A percentile compares a stretch with the other conserved stretches of the same genome.
These are phyloP conservation scores for Calendula officinalis DNA, from an alignment of 129 eudicot species.

Conservation along the genomic window DNA sequence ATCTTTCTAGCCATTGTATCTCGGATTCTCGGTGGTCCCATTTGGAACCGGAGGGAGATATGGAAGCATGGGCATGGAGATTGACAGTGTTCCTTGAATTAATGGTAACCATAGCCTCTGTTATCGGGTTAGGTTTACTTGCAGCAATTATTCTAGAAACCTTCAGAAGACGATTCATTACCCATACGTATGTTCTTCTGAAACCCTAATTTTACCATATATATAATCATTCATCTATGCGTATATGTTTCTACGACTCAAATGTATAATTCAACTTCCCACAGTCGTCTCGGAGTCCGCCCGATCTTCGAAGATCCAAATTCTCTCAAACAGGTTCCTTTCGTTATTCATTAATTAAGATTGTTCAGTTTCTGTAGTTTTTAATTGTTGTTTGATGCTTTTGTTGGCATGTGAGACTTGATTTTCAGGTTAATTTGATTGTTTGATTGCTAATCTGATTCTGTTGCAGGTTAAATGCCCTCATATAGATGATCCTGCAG, in stretches of 20 bases:
- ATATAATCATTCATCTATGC: neutral
- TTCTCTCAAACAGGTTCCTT: conserved; percentile 58
- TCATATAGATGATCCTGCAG: conserved; percentile 59
- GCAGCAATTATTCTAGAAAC: conserved; percentile 48
- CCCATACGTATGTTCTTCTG: conserved; percentile 38
- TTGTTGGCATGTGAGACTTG: neutral
- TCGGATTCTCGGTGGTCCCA: neutral
- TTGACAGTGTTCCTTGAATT: conserved; percentile 33
- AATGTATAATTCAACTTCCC: neutral
- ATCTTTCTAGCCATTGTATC: neutral
- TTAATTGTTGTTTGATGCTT: neutral
- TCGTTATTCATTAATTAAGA: neutral
- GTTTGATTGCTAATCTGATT: neutral
- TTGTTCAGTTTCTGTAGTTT: conserved; percentile 5
- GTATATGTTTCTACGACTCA: neutral
- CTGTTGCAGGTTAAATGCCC: conserved; percentile 71
- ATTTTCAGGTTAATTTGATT: conserved; percentile 1
- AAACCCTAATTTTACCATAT: neutral
- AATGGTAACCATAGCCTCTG: conserved; percentile 28
- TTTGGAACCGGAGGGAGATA: conserved; percentile 1
- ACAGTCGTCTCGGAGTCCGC: conserved; percentile 57
- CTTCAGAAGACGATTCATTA: conserved; percentile 50
- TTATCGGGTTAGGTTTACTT: conserved; percentile 34
- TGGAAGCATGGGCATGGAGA: conserved; percentile 21
- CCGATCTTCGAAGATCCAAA: conserved; percentile 84